Evolutionary conservation across 495 filamentous ascomycete genomes (phyloP), one percentile per base, ranked within the genome.

Genomic region (Astrocystis sublimbata): DNA sequence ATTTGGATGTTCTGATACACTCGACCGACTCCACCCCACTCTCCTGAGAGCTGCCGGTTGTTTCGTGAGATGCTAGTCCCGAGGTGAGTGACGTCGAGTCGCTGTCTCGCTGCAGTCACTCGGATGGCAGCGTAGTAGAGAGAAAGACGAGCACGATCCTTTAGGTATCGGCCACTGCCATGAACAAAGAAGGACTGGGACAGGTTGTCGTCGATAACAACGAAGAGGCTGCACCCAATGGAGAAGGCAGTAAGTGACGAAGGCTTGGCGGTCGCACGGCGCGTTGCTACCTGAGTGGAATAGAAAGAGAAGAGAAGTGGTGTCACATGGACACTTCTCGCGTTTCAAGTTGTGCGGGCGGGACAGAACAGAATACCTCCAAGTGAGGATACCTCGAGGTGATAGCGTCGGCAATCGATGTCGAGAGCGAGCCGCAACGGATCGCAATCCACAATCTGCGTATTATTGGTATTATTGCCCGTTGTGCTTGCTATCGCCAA

Each of bases 321-420:
- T 62, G 30, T 23, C 51, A 66, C 67, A 63, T 61, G 62, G 70
- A 65, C 69, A 68, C 70, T 28, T 58, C 64, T 70, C 65, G 61
- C 63, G 70, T 72, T 72, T 72, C 70, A 72, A 65, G 63, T 67
- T 52, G 53, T 51, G 65, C 40, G 49, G 56, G 62, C 53, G 57
- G 41, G 43, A 68, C 70, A 72, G 42, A 30, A 47, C 60, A 64
- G 58, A 60, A 10, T 38, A 36, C 45, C 52, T 45, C 33, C 53
- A 56, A 56, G 38, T 33, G 13, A 36, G 54, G 40, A 55, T 41
- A 36, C n/a, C 21, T 42, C 28, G 13, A 15, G 54, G 21, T 52
- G 45, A 60, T 47, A 19, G 52, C 33, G 46, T 43, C 26, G 38
- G 33, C 54, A 57, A 33, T 33, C 54, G 35, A 30, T n/a, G 46